Percentiles rank a stretch among this genome's conserved stretches.
These are phyloP conservation scores for Blastobotrys niveus DNA, from an alignment of 1,139 yeast species.

Conservation along the genomic window DNA sequence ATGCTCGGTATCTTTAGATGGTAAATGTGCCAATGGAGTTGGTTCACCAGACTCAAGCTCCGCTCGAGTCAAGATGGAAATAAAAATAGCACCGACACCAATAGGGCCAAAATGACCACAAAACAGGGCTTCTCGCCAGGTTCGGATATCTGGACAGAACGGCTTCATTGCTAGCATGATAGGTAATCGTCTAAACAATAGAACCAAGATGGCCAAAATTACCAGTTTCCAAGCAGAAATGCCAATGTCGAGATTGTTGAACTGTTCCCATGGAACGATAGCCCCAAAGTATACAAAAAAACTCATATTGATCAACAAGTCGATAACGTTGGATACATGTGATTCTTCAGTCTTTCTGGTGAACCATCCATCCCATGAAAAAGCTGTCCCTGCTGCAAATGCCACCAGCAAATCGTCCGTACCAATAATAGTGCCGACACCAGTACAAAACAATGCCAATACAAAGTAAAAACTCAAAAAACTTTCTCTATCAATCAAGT, in stretches of 20 bases:
- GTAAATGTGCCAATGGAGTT: constrained; percentile 55
- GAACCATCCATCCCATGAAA: constrained; percentile 96
- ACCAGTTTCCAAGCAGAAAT: constrained; percentile 80
- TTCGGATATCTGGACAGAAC: constrained; percentile 81
- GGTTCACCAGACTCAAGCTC: constrained; percentile 66
- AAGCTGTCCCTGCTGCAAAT: constrained; percentile 93
- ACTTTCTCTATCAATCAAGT: constrained; percentile 86
- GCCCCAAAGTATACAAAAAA: constrained; percentile 94
- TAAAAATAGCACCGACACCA: constrained; percentile 96
- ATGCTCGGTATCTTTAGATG: constrained; percentile 49
- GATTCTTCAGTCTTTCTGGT: constrained; percentile 83
- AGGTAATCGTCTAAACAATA: constrained; percentile 83
- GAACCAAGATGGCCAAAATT: constrained; percentile 70
- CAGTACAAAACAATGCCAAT: constrained; percentile 83
- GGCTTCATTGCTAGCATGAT: constrained; percentile 76
- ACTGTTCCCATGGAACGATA: constrained; percentile 86
- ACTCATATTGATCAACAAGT: constrained; percentile 63
- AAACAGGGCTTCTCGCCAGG: constrained; percentile 93
- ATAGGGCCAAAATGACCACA: constrained; percentile 98
- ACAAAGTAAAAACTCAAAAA: constrained; percentile 86
- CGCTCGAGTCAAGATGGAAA: constrained; percentile 75
- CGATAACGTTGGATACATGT: constrained; percentile 89
- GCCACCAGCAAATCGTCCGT: constrained; percentile 89
- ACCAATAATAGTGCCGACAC: constrained; percentile 87
- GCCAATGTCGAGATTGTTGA: constrained; percentile 62